phyloP scores from a whole-genome alignment of 257 asterid species.

The Salvia rosmarinus region DNA sequence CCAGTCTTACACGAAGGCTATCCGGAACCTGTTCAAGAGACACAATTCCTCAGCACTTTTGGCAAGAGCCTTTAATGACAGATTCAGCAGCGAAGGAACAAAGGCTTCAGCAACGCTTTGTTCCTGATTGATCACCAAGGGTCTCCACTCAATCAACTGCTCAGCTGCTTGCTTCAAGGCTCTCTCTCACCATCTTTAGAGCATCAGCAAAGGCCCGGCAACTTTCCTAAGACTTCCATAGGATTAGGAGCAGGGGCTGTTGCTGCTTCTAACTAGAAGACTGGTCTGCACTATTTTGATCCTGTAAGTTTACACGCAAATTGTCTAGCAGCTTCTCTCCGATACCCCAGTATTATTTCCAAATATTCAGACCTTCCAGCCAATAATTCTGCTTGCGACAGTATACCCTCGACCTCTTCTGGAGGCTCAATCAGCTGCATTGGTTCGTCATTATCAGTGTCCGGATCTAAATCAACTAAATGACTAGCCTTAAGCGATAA shows the following conservation, averaged over 20 bases:
- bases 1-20: constrained; percentile 52
- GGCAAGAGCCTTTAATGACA: constrained; percentile 64
- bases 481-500: constrained; percentile 42
- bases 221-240: constrained; percentile 46
- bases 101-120: constrained; percentile 2
- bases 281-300: constrained; percentile 34
- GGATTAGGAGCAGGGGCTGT: constrained; percentile 32
- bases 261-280: constrained; percentile 46
- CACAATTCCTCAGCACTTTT: constrained; percentile 58
- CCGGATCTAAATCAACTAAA: constrained; percentile 36
- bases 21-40: constrained; percentile 70
- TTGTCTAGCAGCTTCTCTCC: constrained; percentile 43
- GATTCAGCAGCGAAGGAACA: constrained; percentile 66
- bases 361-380: constrained; percentile 4
- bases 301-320: constrained; percentile 42
- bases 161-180: constrained; percentile 33
- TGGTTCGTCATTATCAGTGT: constrained; percentile 15
- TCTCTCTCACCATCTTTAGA: constrained; percentile 52
- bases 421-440: background rate
- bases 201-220: constrained; percentile 59
- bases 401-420: constrained; percentile 31
- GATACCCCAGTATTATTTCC: background rate
- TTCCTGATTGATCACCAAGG: constrained; percentile 34
- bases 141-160: constrained; percentile 57
- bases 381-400: constrained; percentile 22